These are phyloP conservation scores for Fusarium dimerum DNA, from an alignment of 2,329 filamentous ascomycete species.

Conservation along the genomic window DNA sequence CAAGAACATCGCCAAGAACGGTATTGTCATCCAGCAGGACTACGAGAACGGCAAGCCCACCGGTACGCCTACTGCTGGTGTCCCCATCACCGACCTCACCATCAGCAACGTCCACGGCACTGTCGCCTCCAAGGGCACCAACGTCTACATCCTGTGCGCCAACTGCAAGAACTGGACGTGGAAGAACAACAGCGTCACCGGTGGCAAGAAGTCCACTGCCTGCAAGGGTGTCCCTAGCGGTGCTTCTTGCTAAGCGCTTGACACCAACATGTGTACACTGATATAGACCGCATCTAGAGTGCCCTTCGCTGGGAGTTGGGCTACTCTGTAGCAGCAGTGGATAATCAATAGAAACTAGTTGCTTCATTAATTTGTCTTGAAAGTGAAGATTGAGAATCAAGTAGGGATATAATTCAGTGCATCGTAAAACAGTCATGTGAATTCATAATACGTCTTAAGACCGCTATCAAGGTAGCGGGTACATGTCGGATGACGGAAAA, in stretches of 20 bases:
- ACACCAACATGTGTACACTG: neutral
- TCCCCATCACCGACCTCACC: slow-evolving; percentile 54
- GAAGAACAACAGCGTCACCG: slow-evolving; percentile 49
- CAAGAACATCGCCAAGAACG: slow-evolving; percentile 42
- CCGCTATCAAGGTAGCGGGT: no score
- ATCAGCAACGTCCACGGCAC: slow-evolving; percentile 45
- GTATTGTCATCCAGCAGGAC: slow-evolving; percentile 44
- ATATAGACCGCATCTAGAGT: neutral
- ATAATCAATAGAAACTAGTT: no score
- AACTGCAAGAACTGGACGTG: slow-evolving; percentile 54
- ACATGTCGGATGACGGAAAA: no score
- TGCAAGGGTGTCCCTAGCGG: slow-evolving; percentile 31
- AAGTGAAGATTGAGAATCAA: no score
- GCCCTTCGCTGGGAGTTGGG: no score
- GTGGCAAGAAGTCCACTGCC: slow-evolving; percentile 44
- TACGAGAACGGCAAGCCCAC: slow-evolving; percentile 50
- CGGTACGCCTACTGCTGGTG: slow-evolving; percentile 46
- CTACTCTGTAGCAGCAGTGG: no score
- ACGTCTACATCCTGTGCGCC: slow-evolving; percentile 57
- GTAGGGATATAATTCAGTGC: no score
- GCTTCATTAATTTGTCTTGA: no score
- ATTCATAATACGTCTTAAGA: no score
- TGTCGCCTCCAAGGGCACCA: slow-evolving; percentile 39
- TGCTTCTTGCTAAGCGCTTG: slow-evolving; percentile 21
- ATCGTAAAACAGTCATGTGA: no score